phyloP scores from a whole-genome alignment of 148 eudicot genomes.

The Arctostaphylos glauca region DNA sequence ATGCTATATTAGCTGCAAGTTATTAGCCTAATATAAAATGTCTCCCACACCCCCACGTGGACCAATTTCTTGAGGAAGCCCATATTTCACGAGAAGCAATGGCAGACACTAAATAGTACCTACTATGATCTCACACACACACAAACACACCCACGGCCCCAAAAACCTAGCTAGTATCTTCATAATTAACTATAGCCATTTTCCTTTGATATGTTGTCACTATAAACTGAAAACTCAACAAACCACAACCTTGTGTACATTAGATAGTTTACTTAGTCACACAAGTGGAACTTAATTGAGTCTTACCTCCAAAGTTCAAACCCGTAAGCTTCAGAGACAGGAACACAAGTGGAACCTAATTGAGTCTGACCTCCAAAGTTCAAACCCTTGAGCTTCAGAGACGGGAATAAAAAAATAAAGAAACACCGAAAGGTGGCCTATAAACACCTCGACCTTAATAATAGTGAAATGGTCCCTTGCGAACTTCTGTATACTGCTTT shows the following conservation, averaged over 20 bases:
- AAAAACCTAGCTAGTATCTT: neutral
- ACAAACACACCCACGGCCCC: no score
- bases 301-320: neutral
- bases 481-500: neutral
- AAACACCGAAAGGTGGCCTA: neutral
- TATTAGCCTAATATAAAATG: neutral
- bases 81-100: neutral
- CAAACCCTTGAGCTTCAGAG: neutral
- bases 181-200: neutral
- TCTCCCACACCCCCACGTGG: neutral
- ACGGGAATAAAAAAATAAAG: neutral
- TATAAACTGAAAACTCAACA: neutral
- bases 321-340: neutral
- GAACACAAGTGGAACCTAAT: neutral
- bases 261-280: neutral
- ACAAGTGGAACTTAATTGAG: neutral
- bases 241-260: neutral
- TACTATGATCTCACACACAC: neutral
- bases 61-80: neutral
- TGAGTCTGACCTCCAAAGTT: neutral
- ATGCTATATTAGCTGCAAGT: neutral
- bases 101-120: neutral
- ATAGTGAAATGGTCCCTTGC: neutral
- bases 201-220: neutral
- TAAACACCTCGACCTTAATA: neutral